phyloP scores from a whole-genome alignment of 2,329 filamentous ascomycete species.

The Byssoonygena ceratinophila region DNA sequence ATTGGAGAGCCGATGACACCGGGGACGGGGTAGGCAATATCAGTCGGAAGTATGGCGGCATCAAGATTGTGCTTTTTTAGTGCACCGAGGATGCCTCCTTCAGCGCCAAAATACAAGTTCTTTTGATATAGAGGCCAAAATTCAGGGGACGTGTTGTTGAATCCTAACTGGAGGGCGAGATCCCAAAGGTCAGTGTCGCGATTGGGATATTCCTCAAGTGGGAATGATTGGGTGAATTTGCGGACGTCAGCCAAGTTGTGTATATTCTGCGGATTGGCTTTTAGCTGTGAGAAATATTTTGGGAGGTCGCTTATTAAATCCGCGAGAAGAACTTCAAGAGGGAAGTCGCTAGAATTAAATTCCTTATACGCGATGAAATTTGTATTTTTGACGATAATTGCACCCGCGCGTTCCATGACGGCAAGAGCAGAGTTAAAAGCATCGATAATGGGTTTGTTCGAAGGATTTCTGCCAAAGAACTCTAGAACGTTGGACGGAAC shows the following conservation, averaged over 20 bases:
- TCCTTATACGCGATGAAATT: conserved; percentile 47
- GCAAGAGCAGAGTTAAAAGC: conserved; percentile 49
- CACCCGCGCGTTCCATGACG: conserved; percentile 46
- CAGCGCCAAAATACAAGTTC: conserved; percentile 45
- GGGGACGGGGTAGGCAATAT: conserved; percentile 39
- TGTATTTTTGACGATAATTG: conserved; percentile 49
- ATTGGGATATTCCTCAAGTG: conserved; percentile 49
- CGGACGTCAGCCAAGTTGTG: conserved; percentile 42
- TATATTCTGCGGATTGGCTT: conserved; percentile 49
- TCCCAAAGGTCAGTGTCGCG: conserved; percentile 52
- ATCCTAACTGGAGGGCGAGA: conserved; percentile 40
- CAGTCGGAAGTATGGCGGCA: conserved; percentile 52
- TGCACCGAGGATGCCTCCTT: conserved; percentile 52
- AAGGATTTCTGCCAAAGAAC: not conserved
- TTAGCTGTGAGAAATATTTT: conserved; percentile 47
- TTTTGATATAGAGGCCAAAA: conserved; percentile 50
- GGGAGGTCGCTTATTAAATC: conserved; percentile 51
- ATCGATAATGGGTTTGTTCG: conserved; percentile 30
- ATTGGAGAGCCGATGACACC: conserved; percentile 51
- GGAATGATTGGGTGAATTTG: conserved; percentile 45
- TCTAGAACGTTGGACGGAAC: conserved; percentile 50
- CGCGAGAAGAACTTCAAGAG: conserved; percentile 36
- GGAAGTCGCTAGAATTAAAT: conserved; percentile 32
- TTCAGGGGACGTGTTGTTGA: conserved; percentile 45
- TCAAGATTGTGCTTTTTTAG: conserved; percentile 48